phyloP scores from a whole-genome alignment of 139 green algal species.

The Micractinium sp. region DNA sequence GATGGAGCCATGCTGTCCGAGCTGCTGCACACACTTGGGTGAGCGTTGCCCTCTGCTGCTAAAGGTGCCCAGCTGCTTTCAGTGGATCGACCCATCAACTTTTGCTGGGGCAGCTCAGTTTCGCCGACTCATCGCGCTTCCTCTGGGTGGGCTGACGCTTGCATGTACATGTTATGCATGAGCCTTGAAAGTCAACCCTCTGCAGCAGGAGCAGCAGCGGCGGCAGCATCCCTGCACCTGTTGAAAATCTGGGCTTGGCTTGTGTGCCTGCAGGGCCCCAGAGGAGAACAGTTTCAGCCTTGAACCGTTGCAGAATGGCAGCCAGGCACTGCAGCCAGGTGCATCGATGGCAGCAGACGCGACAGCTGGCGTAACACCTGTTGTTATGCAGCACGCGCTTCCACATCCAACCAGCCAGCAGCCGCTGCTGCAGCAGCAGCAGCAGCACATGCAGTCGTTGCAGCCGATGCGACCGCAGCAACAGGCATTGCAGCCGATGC shows the following conservation, averaged over 20 bases:
- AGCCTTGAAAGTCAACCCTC: neutral
- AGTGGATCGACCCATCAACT: no score
- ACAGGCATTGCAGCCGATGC: neutral
- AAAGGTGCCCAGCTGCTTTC: no score
- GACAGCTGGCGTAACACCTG: neutral
- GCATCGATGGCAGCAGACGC: neutral
- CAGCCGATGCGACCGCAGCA: neutral
- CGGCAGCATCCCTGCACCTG: neutral
- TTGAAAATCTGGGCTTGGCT: no score
- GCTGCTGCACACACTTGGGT: neutral
- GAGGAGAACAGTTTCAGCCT: no score
- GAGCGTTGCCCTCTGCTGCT: no score
- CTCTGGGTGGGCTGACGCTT: neutral
- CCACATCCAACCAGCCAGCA: neutral
- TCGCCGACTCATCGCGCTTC: no score
- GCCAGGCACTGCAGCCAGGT: neutral
- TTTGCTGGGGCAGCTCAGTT: no score
- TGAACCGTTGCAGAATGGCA: neutral
- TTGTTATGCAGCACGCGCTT: neutral
- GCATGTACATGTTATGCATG: neutral
- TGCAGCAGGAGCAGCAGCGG: neutral
- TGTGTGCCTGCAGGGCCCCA: no score
- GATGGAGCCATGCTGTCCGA: neutral
- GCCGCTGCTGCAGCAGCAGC: neutral
- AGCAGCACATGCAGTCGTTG: neutral